phyloP scores from a whole-genome alignment of 139 green algal species.

The Chlorella sp. region DNA sequence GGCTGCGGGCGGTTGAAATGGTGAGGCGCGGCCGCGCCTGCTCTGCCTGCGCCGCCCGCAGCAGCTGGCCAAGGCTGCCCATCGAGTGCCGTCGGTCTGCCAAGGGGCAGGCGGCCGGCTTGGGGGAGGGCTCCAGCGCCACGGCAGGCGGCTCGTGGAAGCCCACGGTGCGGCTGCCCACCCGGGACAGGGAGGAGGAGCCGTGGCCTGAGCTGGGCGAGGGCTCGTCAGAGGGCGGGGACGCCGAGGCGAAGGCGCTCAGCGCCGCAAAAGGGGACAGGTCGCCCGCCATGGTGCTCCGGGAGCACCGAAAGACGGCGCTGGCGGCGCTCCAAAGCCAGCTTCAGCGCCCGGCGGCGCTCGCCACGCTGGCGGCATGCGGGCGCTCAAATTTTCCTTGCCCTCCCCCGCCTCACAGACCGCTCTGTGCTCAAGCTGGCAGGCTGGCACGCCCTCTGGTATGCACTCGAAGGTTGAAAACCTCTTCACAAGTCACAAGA shows the following conservation, averaged over 20 bases:
- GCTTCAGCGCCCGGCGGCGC: too few species aligned
- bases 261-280: neutral
- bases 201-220: neutral
- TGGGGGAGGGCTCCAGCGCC: neutral
- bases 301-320: neutral
- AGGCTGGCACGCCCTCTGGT: too few species aligned
- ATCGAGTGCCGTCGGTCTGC: neutral
- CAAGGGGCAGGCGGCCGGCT: neutral
- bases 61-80: neutral
- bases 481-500: too few species aligned
- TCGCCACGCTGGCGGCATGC: too few species aligned
- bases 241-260: neutral
- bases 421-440: too few species aligned
- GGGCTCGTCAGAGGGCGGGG: too few species aligned
- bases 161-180: neutral
- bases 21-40: conserved; percentile 1
- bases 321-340: too few species aligned
- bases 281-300: neutral
- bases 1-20: neutral
- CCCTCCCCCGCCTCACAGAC: too few species aligned
- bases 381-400: too few species aligned
- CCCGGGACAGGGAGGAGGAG: neutral
- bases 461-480: too few species aligned
- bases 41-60: neutral
- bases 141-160: neutral